These are phyloP conservation scores for Vachellia pachyceras DNA, from an alignment of 306 rosid genomes.

Conservation along the genomic window DNA sequence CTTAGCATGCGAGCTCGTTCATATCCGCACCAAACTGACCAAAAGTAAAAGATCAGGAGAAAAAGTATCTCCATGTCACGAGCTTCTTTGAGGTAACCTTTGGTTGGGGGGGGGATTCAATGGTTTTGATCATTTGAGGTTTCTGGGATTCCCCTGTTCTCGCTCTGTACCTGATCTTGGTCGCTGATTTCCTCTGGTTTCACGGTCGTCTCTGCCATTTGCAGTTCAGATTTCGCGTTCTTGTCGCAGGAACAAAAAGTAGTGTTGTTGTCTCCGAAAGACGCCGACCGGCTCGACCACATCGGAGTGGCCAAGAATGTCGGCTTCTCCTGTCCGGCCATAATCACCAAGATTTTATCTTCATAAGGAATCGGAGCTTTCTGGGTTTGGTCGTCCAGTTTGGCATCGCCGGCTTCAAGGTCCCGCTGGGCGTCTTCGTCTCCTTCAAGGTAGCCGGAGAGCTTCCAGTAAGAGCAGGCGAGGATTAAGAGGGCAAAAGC, in stretches of 20 bases:
- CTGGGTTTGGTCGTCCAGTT: constrained; percentile 40
- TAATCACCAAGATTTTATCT: constrained; percentile 87
- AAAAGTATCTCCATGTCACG: neutral
- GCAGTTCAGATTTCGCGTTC: constrained; percentile 44
- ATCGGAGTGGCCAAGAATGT: constrained; percentile 90
- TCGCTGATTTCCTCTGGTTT: constrained; percentile 33
- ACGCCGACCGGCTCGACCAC: constrained; percentile 66
- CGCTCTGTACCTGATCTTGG: constrained; percentile 15
- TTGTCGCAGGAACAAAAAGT: constrained; percentile 57
- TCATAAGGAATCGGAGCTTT: constrained; percentile 61
- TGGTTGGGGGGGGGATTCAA: constrained; percentile 31
- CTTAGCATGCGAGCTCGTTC: constrained; percentile 29
- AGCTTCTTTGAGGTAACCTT: constrained; percentile 16
- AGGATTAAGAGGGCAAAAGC: constrained; percentile 94
- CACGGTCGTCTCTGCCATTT: constrained; percentile 31
- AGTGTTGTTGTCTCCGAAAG: constrained; percentile 58
- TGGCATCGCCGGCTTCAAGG: constrained; percentile 66
- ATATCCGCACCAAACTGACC: constrained; percentile 21
- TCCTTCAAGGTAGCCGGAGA: constrained; percentile 76
- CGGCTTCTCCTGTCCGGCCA: constrained; percentile 91
- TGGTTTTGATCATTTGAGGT: constrained; percentile 49
- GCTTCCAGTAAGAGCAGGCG: constrained; percentile 97
- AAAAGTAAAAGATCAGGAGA: neutral
- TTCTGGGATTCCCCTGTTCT: constrained; percentile 35
- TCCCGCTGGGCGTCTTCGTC: constrained; percentile 49